Evolutionary conservation across 331 rosid genomes (phyloP).

Genomic region (Stylosanthes scabra): DNA sequence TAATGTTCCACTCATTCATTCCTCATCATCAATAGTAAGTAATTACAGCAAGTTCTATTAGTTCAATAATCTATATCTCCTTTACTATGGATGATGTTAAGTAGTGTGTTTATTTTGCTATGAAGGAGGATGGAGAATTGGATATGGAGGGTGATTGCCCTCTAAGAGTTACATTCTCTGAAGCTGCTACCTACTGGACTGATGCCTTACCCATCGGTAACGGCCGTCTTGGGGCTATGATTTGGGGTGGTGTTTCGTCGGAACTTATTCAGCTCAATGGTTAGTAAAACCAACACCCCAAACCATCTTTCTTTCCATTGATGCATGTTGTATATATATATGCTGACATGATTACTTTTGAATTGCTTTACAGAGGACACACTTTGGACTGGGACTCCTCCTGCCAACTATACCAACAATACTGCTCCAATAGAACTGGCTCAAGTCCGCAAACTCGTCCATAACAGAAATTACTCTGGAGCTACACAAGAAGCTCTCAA

Average conservation of each 20-base stretch:
- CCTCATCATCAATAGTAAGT: not conserved
- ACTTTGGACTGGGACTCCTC: conserved; percentile 90
- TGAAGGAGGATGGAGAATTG: conserved; percentile 52
- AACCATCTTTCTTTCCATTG: conserved; percentile 5
- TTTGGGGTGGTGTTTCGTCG: conserved; percentile 82
- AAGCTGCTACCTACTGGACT: conserved; percentile 79
- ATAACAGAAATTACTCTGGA: conserved; percentile 66
- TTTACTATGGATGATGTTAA: too few relatives aligned
- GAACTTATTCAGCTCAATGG: conserved; percentile 94
- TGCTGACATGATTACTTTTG: conserved; percentile 25
- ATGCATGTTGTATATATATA: not conserved
- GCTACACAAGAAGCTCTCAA: conserved; percentile 83
- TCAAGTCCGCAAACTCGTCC: conserved; percentile 84
- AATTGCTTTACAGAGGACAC: conserved; percentile 75
- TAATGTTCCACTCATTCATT: conserved; percentile 31
- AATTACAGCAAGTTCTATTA: not conserved
- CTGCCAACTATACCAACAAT: conserved; percentile 76
- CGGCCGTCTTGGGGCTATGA: conserved; percentile 95
- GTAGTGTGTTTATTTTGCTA: not conserved
- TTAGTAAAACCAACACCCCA: conserved; percentile 17
- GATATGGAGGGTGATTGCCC: conserved; percentile 51
- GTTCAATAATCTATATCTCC: too few relatives aligned
- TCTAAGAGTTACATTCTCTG: conserved; percentile 69
- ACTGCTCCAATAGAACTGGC: conserved; percentile 71
- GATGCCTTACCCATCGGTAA: conserved; percentile 95